Evolutionary conservation across 805 yeast species (phyloP), one percentile per base, ranked within the genome.

Genomic region (Lachancea nothofagi): DNA sequence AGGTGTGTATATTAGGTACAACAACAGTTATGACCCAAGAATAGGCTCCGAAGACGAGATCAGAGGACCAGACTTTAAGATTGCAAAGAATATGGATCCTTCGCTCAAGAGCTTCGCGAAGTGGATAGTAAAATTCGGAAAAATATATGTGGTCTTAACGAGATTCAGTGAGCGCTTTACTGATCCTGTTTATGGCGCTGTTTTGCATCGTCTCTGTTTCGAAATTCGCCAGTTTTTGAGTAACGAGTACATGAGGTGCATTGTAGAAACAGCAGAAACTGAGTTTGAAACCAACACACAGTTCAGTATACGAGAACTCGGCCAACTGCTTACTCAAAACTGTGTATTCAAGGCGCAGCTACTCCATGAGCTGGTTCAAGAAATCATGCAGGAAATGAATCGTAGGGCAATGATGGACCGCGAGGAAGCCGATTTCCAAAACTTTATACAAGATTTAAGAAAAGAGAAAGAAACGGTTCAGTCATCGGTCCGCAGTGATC

Each of bases 1-100:
- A 57, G 97, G 97, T 0, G 68, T 70, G 15, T 86, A 83, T 53
- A 75, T 90, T 25, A 66, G 88, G 31, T 86, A 73, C 54, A 71
- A 80, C 23, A 82, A 77, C 30, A 66, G 70, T 15, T 85, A 75
- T 53, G 75, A 77, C 50, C 78, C 79, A 0, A 23, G 17, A 5
- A 42, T 37, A 52, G 36, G 40, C 12, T 19, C 12, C 12, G 27
- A 33, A 4, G 41, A 36, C 10, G 33, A 39, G 13, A 27, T 47
- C 8, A 63, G 58, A 7, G 65, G 61, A 10, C 94, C 95, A 1
- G 90, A 82, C 43, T 88, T 73, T 59, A 72, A 77, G 45, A 73
- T 87, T 19, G 80, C 83, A 29, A 81, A 77, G 48, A 77, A 75
- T 42, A 65, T 93, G 51, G 95, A 86, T 51, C 71, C 83, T 1